Conservation (phyloP, 768 basidiomycete species). For the Termitomyces sp. region DNA sequence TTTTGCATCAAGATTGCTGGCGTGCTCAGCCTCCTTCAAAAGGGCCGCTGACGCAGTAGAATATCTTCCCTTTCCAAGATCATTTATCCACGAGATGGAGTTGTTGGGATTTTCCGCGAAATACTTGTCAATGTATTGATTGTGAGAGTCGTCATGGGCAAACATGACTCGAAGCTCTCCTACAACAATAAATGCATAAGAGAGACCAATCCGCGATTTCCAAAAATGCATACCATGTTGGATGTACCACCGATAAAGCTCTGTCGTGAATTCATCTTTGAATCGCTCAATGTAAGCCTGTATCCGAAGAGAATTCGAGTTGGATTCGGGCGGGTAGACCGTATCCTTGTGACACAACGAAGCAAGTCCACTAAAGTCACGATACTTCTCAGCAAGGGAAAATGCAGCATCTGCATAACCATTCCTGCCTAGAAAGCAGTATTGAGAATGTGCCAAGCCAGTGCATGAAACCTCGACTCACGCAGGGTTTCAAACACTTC, state of each 20-base stretch:
- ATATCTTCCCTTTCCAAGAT: constrained; percentile 66
- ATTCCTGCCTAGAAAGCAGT: constrained; percentile 44
- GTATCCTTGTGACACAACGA: constrained; percentile 69
- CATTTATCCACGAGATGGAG: constrained; percentile 81
- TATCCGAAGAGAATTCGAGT: constrained; percentile 57
- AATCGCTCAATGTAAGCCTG: constrained; percentile 72
- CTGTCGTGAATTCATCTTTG: constrained; percentile 78
- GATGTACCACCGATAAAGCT: constrained; percentile 91
- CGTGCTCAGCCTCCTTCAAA: constrained; percentile 50
- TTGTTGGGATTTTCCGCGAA: constrained; percentile 56
- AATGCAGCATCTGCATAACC: constrained; percentile 70
- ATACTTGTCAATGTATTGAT: constrained; percentile 63
- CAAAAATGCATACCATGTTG: constrained; percentile 58
- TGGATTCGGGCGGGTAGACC: constrained; percentile 58
- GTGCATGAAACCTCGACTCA: constrained; percentile 30
- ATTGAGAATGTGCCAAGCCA: background rate
- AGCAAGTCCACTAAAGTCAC: constrained; percentile 82
- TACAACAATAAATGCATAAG: constrained; percentile 20
- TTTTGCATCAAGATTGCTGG: constrained; percentile 58
- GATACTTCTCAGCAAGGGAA: constrained; percentile 77
- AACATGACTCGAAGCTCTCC: constrained; percentile 83
- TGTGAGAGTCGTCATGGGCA: constrained; percentile 60
- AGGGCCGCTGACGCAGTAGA: constrained; percentile 60
- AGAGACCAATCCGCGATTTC: background rate
- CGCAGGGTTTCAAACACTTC: constrained; percentile 77